Base-by-base conservation (phyloP, 495 filamentous ascomycete species). In the Penicillium cinerascens region DNA sequence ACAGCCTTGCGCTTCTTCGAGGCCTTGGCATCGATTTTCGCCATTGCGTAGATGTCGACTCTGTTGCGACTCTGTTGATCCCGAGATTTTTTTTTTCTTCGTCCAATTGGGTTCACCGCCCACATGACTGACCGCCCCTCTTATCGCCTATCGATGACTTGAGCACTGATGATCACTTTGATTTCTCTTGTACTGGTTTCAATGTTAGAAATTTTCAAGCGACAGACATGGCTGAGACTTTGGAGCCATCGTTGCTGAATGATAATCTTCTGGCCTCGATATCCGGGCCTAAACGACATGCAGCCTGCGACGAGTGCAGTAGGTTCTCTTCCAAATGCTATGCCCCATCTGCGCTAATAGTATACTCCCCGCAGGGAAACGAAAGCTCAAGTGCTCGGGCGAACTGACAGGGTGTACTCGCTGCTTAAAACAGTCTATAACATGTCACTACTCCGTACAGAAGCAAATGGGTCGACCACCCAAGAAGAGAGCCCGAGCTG, bases 1-100 rank as follows among this genome's bases (percentile, higher is more conserved):
- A 83, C 68, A 37, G 79, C 79, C 64, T 84, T 84, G 54, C 81
- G 75, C 72, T 84, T 84, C 66, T 76, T 80, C 3, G 73, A 72
- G 49, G 60, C 66, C 55, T 69, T 71, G 49, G 69, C 60, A 54
- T 64, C 59, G 72, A 77, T 74, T 46, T 45, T 60, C 62, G 55
- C 43, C 42, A 39, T 36, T 17, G 39, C 49, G 54, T 47, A 42
- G 26, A 58, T 23, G 49, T 59, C 45, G 43, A 42, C 27, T 47
- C 33, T 46, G 35, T 17, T 42, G 46, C 42, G 44, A 20, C 37
- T 39, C 37, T 39, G 37, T 39, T 39, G 37, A 51, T 54, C 54
- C 56, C 54, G 54, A 64, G 61, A 61, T 65, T 67, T 69, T 67
- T 62, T n/a, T 69, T 64, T 69, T 70, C 61, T 57, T 53, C 52